Evolutionary conservation across 345 rosid species (phyloP).

Genomic region (Excoecaria cochinchinensis): DNA sequence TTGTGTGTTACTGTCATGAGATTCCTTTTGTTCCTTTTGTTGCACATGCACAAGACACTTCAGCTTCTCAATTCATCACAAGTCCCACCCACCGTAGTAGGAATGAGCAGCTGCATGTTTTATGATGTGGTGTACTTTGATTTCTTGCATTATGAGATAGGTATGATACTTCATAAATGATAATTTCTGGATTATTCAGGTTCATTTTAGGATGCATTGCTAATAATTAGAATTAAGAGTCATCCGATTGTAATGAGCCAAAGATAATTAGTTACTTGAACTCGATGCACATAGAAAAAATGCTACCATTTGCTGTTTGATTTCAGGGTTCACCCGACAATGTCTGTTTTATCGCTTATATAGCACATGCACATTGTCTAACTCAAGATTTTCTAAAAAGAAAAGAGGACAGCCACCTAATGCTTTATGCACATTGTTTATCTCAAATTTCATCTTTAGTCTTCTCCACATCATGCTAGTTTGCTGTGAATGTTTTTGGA

Average conservation of each 20-base stretch:
- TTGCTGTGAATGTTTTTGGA: not conserved
- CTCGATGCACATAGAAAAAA: not conserved
- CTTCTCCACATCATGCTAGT: not conserved
- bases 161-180: not conserved
- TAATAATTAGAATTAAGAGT: not conserved
- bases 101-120: not conserved
- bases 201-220: not conserved
- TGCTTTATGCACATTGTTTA: not conserved
- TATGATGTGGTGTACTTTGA: not conserved
- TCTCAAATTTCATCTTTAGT: not conserved
- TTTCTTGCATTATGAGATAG: not conserved
- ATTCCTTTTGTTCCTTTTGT: not conserved
- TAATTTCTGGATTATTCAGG: not conserved
- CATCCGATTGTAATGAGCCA: not conserved
- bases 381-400: not conserved
- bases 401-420: not conserved
- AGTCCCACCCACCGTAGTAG: not conserved
- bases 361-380: too few species aligned
- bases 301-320: too few species aligned
- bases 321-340: not conserved
- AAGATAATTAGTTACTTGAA: not conserved
- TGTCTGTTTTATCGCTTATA: not conserved
- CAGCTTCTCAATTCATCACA: not conserved
- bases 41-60: not conserved
- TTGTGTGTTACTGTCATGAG: not conserved